Conservation (phyloP, 306 rosid genomes). For the Neltuma alba region DNA sequence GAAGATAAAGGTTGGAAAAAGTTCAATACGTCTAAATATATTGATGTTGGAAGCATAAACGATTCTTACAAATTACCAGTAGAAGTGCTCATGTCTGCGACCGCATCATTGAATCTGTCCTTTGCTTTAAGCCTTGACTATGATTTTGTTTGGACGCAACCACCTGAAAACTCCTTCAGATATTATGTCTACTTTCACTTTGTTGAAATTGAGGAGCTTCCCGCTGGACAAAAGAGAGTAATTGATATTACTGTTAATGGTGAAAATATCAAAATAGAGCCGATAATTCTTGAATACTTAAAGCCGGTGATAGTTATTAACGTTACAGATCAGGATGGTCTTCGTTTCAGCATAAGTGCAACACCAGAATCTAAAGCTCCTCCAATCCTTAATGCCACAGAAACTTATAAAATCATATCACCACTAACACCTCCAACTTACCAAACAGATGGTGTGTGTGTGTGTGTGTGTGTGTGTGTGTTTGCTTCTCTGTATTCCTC, state of each 20-base stretch:
- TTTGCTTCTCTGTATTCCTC: not conserved
- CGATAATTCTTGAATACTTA: not conserved
- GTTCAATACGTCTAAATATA: not conserved
- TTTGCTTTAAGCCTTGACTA: not conserved
- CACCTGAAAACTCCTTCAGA: not conserved
- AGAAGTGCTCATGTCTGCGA: slow-evolving; percentile 17
- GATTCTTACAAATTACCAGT: not conserved
- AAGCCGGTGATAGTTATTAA: not conserved
- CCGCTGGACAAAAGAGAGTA: not conserved
- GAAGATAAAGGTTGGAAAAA: not conserved
- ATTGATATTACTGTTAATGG: not conserved
- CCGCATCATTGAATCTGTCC: not conserved
- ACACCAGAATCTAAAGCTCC: not conserved
- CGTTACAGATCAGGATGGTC: not conserved
- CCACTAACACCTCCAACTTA: not conserved
- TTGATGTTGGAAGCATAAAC: not conserved
- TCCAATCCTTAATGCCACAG: not conserved
- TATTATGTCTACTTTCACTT: not conserved
- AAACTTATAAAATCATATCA: not conserved
- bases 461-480: not conserved
- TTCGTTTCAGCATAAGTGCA: not conserved
- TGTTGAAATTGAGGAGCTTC: not conserved
- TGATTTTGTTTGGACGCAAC: no score
- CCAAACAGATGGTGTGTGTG: not conserved
- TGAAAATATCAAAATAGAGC: not conserved